A percentile compares a stretch with the other conserved stretches of the same genome.
Evolutionary conservation across 2,329 filamentous ascomycete species (phyloP).

Genomic region (Nothophaeocryptopus gaeumannii): DNA sequence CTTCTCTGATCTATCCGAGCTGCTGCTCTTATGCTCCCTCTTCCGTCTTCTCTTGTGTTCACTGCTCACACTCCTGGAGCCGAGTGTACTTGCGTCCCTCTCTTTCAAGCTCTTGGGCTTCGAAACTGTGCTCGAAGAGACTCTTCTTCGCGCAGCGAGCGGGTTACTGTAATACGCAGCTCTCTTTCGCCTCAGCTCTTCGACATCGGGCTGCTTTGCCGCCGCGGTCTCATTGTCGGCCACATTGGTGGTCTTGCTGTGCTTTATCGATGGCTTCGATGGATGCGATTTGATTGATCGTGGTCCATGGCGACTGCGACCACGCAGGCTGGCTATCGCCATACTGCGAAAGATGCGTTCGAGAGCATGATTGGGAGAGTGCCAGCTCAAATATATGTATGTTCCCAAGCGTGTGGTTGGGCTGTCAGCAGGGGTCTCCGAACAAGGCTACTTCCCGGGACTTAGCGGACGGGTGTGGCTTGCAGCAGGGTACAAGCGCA

Average conservation of each 20-base stretch:
- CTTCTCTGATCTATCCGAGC: slow-evolving; percentile 8
- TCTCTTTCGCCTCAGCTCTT: slow-evolving; percentile 40
- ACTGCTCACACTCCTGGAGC: not conserved
- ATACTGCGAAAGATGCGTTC: slow-evolving; percentile 8
- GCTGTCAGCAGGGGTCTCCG: not conserved
- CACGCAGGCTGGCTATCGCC: slow-evolving; percentile 21
- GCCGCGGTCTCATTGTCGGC: slow-evolving; percentile 15
- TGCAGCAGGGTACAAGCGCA: no score
- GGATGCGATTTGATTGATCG: slow-evolving; percentile 13
- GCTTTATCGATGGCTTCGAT: slow-evolving; percentile 16
- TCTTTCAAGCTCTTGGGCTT: not conserved
- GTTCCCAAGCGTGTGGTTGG: not conserved
- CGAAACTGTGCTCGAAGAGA: slow-evolving; percentile 1
- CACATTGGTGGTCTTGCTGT: slow-evolving; percentile 12
- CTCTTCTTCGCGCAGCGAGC: slow-evolving; percentile 9
- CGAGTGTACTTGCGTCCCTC: not conserved
- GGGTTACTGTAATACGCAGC: slow-evolving; percentile 36
- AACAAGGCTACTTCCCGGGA: no score
- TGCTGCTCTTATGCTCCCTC: slow-evolving; percentile 3
- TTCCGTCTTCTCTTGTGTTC: slow-evolving; percentile 6
- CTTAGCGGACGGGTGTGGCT: no score
- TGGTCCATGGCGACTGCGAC: slow-evolving; percentile 20
- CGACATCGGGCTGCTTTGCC: slow-evolving; percentile 36
- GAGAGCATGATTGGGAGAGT: not conserved
- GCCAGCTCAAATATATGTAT: not conserved